Conservation (phyloP, 2,329 filamentous ascomycete species). For the Clarireedia homoeocarpa region DNA sequence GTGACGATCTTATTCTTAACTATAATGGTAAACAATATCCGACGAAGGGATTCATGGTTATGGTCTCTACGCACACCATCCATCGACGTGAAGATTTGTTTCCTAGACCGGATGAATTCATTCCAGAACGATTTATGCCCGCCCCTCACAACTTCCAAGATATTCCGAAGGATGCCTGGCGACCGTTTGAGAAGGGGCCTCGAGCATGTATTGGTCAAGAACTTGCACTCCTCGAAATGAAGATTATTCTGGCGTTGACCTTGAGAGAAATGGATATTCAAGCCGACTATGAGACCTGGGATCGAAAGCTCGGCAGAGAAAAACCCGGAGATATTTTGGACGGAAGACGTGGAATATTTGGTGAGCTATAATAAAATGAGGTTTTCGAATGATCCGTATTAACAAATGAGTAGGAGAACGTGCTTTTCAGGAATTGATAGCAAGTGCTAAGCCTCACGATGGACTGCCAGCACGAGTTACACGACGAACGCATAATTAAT, state of each 20-base stretch:
- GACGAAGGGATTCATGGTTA: constrained; percentile 12
- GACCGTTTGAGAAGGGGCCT: constrained; percentile 47
- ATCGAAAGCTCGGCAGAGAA: constrained; percentile 11
- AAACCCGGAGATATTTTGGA: constrained; percentile 13
- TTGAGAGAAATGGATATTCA: constrained; percentile 7
- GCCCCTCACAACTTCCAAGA: constrained; percentile 24
- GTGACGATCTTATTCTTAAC: constrained; percentile 7
- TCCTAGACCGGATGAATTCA: constrained; percentile 35
- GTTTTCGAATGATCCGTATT: not conserved
- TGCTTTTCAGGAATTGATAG: constrained; percentile 15
- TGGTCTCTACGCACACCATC: constrained; percentile 13
- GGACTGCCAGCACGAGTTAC: constrained; percentile 13
- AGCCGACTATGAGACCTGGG: constrained; percentile 15
- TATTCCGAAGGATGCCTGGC: constrained; percentile 37
- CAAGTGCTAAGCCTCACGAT: constrained; percentile 18
- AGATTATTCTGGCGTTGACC: constrained; percentile 37
- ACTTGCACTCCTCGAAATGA: constrained; percentile 42
- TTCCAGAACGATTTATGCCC: constrained; percentile 40
- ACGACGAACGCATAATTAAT: constrained; percentile 2
- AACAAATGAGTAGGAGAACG: constrained; percentile 2
- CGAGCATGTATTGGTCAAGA: constrained; percentile 51
- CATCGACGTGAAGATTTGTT: constrained; percentile 33
- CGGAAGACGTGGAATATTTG: constrained; percentile 14
- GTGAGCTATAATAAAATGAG: not conserved
- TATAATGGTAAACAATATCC: constrained; percentile 7